Evolutionary conservation across 331 rosid genomes (phyloP).

Genomic region (Pyrus hybrid): DNA sequence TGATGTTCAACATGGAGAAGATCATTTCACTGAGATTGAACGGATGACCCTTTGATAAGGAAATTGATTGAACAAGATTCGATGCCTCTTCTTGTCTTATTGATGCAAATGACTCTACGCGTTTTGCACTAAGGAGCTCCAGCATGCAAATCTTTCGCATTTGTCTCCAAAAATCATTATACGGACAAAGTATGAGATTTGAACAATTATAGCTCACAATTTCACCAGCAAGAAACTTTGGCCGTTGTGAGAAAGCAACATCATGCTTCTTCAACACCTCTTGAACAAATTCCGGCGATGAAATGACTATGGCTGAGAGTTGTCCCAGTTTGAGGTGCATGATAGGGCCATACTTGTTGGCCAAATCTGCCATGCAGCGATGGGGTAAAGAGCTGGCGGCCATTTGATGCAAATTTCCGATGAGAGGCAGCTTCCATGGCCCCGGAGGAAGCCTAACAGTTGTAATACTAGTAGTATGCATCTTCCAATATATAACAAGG

Average conservation of each 20-base stretch:
- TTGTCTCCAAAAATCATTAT: background rate
- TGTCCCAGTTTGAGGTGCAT: background rate
- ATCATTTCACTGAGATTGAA: background rate
- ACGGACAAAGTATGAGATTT: background rate
- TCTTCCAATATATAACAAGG: background rate
- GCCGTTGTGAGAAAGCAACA: background rate
- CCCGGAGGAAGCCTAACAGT: conserved; percentile 23
- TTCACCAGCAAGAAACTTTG: background rate
- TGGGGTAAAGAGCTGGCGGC: conserved; percentile 14
- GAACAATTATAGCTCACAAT: background rate
- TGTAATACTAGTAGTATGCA: background rate
- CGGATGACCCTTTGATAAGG: background rate
- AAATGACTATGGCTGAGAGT: background rate
- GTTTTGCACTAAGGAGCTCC: background rate
- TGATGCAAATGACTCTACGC: background rate
- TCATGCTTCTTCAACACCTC: background rate
- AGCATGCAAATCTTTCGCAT: background rate
- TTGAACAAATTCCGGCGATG: background rate
- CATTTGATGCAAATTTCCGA: conserved; percentile 34
- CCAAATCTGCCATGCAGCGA: background rate
- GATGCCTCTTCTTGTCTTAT: background rate
- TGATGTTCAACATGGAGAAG: background rate
- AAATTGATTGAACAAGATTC: background rate
- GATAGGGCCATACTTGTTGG: background rate
- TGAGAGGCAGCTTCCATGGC: conserved; percentile 30